Percentiles rank a stretch among this genome's conserved stretches.
These are phyloP conservation scores for Chiua sp. DNA, from an alignment of 1,284 basidiomycete genomes.

Conservation along the genomic window DNA sequence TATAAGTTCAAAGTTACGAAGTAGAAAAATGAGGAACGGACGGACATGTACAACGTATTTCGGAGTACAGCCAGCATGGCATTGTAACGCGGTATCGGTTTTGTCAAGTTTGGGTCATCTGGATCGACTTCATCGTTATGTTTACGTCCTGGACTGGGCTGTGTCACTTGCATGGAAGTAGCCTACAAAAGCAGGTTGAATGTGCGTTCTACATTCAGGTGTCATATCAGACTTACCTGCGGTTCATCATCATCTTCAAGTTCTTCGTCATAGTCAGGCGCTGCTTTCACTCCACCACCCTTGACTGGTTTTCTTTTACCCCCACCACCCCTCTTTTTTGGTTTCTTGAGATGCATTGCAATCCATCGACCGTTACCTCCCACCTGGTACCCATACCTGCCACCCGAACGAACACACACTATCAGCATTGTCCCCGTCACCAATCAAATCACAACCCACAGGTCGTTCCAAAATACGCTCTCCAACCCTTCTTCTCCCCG, in stretches of 20 bases:
- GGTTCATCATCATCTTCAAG: constrained; percentile 37
- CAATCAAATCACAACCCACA: constrained; percentile 50
- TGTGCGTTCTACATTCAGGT: not conserved
- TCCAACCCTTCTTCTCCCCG: constrained; percentile 86
- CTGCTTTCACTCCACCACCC: not conserved
- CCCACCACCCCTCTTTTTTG: constrained; percentile 54
- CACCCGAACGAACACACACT: not conserved
- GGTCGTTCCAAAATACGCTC: constrained; percentile 85
- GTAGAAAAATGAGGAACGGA: too few relatives aligned
- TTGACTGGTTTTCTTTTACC: constrained; percentile 48
- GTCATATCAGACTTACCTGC: constrained; percentile 11
- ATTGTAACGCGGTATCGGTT: constrained; percentile 85
- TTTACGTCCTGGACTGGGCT: not conserved
- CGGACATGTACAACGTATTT: constrained; percentile 87
- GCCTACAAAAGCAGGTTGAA: constrained; percentile 3
- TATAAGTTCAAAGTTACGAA: too few relatives aligned
- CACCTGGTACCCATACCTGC: constrained; percentile 83
- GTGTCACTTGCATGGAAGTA: not conserved
- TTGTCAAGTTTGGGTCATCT: constrained; percentile 74
- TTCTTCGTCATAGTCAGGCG: constrained; percentile 34
- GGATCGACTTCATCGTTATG: constrained; percentile 49
- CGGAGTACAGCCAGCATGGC: constrained; percentile 89
- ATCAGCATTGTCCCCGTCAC: not conserved
- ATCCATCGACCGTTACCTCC: constrained; percentile 83
- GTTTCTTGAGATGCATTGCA: constrained; percentile 72